Conservation (phyloP, 208 protist species). For the Trypanosomatidae sp. region DNA sequence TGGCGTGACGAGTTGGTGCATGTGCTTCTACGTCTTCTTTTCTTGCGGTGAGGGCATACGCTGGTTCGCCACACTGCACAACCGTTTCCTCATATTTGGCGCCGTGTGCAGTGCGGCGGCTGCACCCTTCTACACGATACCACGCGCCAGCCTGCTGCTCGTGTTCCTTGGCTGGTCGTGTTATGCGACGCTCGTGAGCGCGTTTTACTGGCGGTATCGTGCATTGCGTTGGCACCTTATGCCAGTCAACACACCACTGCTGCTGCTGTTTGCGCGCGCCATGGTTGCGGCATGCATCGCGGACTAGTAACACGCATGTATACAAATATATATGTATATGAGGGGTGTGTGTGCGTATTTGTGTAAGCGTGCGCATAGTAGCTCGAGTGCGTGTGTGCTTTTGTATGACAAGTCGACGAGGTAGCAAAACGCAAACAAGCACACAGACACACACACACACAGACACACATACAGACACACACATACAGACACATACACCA, state of each 20-base stretch:
- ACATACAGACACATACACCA: no score
- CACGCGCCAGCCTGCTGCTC: slow-evolving; percentile 33
- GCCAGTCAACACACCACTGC: slow-evolving; percentile 46
- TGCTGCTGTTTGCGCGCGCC: slow-evolving; percentile 15
- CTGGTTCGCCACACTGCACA: slow-evolving; percentile 70
- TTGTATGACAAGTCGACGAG: no score
- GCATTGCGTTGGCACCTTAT: slow-evolving; percentile 63
- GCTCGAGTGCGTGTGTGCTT: no score
- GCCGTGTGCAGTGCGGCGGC: slow-evolving; percentile 30
- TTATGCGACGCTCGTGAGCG: slow-evolving; percentile 65
- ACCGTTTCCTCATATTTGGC: slow-evolving; percentile 62
- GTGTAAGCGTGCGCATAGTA: no score
- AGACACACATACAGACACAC: no score
- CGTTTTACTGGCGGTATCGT: slow-evolving; percentile 51
- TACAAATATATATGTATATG: no score
- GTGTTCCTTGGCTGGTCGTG: slow-evolving; percentile 63
- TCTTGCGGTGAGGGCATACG: slow-evolving; percentile 64
- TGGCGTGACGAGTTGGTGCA: slow-evolving; percentile 72
- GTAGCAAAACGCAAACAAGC: no score
- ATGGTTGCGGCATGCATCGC: no score
- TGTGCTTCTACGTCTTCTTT: slow-evolving; percentile 84
- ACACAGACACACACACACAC: no score
- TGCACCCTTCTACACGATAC: slow-evolving; percentile 24
- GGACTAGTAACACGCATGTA: no score
- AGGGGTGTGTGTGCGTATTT: slow-evolving; percentile 15